Conservation (phyloP, 495 filamentous ascomycete species). For the Penicillium dipodomyicola region DNA sequence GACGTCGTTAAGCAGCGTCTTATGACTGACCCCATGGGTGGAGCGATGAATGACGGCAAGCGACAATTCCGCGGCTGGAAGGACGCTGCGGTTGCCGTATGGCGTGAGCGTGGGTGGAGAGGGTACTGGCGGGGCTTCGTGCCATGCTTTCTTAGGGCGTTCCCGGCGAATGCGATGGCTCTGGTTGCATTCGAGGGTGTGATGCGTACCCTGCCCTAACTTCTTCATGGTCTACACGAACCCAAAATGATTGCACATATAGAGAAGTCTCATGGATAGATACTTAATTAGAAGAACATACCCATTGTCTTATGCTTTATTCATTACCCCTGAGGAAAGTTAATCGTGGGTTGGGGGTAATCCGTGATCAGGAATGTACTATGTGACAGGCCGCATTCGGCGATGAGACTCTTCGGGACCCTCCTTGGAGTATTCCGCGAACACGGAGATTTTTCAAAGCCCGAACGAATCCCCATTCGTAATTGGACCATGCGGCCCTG, state of each 20-base stretch:
- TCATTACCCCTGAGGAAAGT: not conserved
- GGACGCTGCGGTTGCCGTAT: slow-evolving; percentile 75
- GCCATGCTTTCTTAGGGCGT: slow-evolving; percentile 89
- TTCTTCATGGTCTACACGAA: not conserved
- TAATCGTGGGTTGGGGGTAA: not conserved
- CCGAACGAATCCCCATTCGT: not conserved
- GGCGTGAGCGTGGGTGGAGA: slow-evolving; percentile 65
- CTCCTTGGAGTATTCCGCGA: slow-evolving; percentile 22
- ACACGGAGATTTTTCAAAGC: not conserved
- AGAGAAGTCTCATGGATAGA: not conserved
- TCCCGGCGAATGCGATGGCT: slow-evolving; percentile 94
- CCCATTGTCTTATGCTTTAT: not conserved
- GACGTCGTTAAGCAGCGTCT: slow-evolving; percentile 98
- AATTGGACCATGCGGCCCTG: not conserved
- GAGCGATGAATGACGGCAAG: slow-evolving; percentile 63
- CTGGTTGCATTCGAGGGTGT: slow-evolving; percentile 89
- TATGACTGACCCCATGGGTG: slow-evolving; percentile 88
- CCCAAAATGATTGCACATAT: not conserved
- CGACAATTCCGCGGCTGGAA: slow-evolving; percentile 72
- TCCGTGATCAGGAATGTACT: slow-evolving; percentile 20
- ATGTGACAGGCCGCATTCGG: slow-evolving; percentile 26
- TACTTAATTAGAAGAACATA: slow-evolving; percentile 2
- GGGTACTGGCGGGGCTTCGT: slow-evolving; percentile 94
- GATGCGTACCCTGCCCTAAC: slow-evolving; percentile 71
- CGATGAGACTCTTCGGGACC: slow-evolving; percentile 7